phyloP scores from a whole-genome alignment of 108 stramenopile species.

The Fragilaria radians region DNA sequence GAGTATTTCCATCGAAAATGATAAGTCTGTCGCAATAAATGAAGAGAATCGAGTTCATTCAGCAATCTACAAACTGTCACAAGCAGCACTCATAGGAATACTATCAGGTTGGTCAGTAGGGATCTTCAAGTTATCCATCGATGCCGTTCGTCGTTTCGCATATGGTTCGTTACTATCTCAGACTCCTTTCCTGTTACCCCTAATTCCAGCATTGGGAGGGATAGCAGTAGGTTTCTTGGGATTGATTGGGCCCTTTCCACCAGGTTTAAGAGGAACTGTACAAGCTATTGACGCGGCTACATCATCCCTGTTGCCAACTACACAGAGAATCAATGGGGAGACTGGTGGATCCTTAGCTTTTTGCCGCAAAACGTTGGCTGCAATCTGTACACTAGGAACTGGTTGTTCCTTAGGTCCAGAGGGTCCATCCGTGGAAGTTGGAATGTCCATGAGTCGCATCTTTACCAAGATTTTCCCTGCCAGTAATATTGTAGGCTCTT shows the following conservation, averaged over 20 bases:
- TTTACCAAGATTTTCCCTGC: constrained; percentile 29
- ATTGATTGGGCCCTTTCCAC: constrained; percentile 47
- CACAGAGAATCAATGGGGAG: constrained; percentile 8
- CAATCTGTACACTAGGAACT: constrained; percentile 81
- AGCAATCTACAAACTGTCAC: constrained; percentile 33
- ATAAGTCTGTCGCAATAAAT: too few relatives aligned
- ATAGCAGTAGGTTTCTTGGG: constrained; percentile 40
- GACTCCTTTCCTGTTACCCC: constrained; percentile 8
- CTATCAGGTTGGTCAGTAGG: constrained; percentile 53
- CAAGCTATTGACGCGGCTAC: constrained; percentile 56
- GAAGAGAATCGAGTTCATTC: neutral
- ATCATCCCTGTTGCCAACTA: constrained; percentile 24
- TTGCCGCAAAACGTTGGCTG: constrained; percentile 65
- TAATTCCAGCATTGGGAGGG: constrained; percentile 65
- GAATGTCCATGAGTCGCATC: constrained; percentile 55
- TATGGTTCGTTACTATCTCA: constrained; percentile 25
- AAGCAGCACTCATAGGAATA: constrained; percentile 55
- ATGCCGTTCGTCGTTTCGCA: constrained; percentile 36
- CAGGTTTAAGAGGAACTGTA: constrained; percentile 57
- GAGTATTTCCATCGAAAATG: too few relatives aligned
- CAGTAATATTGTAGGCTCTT: neutral
- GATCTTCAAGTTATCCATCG: constrained; percentile 66
- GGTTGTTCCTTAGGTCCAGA: constrained; percentile 87
- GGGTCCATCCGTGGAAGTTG: constrained; percentile 84
- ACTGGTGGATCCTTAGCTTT: constrained; percentile 33